Base-by-base conservation (phyloP, 2,329 filamentous ascomycete genomes). In the Periglandula ipomoeae region DNA sequence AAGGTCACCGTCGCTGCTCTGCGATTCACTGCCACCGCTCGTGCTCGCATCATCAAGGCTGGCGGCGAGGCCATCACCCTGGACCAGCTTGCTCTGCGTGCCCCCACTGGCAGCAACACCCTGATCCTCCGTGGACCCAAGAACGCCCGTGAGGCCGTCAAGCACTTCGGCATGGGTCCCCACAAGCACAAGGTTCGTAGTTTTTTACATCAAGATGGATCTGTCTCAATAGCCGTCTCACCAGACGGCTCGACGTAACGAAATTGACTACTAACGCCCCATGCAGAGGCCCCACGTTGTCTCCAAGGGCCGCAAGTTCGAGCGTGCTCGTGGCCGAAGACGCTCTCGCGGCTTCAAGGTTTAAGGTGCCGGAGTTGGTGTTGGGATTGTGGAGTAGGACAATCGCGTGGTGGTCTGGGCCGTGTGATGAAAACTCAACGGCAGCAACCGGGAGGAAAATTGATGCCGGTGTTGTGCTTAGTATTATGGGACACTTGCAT, bases 301-400 rank as follows among this genome's bases (percentile, higher is more conserved):
- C 75, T 95, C 89, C 81, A 98, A 98, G 87, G 94, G 94, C 69
- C 87, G 93, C 77, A 98, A 98, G 82, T 98, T 98, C 81, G 94
- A 98, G 85, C 82, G 84, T 68, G 93, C 90, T 68, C 90, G 93
- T 93, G 94, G 93, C 75, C 90, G 93, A 77, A 94, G 93, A 85
- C 81, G 89, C 72, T 97, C 90, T 66, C 84, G 87, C 69, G 93
- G 94, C 82, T 98, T 98, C 90, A 98, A 98, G 89, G 93, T 98
- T 71, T 98, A 95, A 88, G 71, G 72, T 59, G 56, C 53, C 56
- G 50, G 52, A 26, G 50, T 5, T 27, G 5, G 30, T 32, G 30
- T 55, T 50, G 49, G 53, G 56, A 57, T 56, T 56, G 49, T 44
- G 27, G 20, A 32, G 30, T 17, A 22, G 46, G 23, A 27, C 38